Base-by-base conservation (phyloP, 2,329 filamentous ascomycete species). In the Coleophoma crateriformis region DNA sequence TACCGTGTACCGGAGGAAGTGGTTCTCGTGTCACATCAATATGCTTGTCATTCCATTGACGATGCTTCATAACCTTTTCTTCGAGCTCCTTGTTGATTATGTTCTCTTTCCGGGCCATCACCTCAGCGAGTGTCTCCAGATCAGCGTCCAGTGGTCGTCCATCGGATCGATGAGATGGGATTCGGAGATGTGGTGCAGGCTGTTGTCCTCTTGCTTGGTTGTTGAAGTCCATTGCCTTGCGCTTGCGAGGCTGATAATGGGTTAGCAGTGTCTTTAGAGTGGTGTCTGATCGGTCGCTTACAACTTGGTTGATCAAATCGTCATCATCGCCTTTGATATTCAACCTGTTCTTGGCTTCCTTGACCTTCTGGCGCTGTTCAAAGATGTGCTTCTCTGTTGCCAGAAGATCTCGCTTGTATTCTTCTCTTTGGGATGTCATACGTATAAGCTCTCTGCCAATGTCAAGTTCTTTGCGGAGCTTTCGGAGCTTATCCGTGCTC, bases 281-380 rank as follows among this genome's bases (percentile, higher is more conserved):
- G 45, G 67, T 66, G 65, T 69, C 58, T 12, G 34, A 50, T 52
- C 49, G 33, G 53, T 62, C 53, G 65, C 79, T 68, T 75, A 92
- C 88, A 81, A 94, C 95, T 68, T 94, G 88, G 71, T 95, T 95
- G 72, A 96, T 85, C 62, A 96, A 79, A 66, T 96, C 90, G 62
- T 97, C 92, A 63, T 97, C 94, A 62, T 95, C 88, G 59, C 83
- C 85, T 71, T 94, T 95, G 75, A 97, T 92, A 60, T 86, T 84
- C 56, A 96, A 80, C 63, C 87, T 87, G 64, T 88, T 77, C 77
- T 97, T 97, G 68, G 87, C 84, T 58, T 92, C 84, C 75, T 95
- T 95, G 59, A 97, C 79, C 64, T 83, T 82, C 52, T 80, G 78
- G 46, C 94, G 83, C 65, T 95, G 84, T 66, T 95, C 82, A 67